Percentiles rank a stretch among this genome's conserved stretches.
phyloP scores from a whole-genome alignment of 163 green algal species.

The Chlamydomonas reinhardtii region DNA sequence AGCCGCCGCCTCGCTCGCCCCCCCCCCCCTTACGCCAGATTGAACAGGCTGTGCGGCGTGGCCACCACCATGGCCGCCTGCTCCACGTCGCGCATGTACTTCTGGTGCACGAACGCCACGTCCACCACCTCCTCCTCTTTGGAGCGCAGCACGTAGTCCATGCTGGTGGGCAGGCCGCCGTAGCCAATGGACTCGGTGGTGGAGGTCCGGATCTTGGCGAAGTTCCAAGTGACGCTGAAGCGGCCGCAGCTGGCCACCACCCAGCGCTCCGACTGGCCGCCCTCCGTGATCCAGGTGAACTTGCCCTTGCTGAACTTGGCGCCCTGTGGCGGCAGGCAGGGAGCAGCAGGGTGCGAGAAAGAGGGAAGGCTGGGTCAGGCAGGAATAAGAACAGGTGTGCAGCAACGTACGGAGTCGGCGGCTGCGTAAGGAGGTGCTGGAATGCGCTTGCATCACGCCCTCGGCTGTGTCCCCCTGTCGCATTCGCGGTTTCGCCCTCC shows the following conservation, averaged over 20 bases:
- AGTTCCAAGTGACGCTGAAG: constrained; percentile 49
- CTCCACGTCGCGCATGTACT: constrained; percentile 54
- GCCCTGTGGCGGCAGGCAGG: constrained; percentile 10
- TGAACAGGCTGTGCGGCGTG: constrained; percentile 83
- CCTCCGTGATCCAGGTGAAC: constrained; percentile 95
- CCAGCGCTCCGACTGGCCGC: constrained; percentile 85
- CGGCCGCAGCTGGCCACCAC: constrained; percentile 84
- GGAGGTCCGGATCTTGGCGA: constrained; percentile 57
- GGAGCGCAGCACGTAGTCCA: constrained; percentile 81
- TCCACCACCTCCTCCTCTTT: constrained; percentile 90
- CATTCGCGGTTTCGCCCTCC: no score
- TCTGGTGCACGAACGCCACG: constrained; percentile 85
- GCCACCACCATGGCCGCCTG: constrained; percentile 80
- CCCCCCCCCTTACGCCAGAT: constrained; percentile 40
- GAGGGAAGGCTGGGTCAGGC: background rate
- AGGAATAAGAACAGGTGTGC: no score
- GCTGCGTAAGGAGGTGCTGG: no score
- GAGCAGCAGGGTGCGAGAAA: background rate
- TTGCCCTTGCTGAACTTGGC: constrained; percentile 58
- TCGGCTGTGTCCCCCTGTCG: no score
- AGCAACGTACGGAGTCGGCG: no score
- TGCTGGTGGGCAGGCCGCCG: constrained; percentile 83
- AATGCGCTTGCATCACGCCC: no score
- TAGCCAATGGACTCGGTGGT: constrained; percentile 59
- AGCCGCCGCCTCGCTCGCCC: background rate